These are phyloP conservation scores for Curvularia lunata DNA, from an alignment of 2,329 filamentous ascomycete species.

Conservation along the genomic window DNA sequence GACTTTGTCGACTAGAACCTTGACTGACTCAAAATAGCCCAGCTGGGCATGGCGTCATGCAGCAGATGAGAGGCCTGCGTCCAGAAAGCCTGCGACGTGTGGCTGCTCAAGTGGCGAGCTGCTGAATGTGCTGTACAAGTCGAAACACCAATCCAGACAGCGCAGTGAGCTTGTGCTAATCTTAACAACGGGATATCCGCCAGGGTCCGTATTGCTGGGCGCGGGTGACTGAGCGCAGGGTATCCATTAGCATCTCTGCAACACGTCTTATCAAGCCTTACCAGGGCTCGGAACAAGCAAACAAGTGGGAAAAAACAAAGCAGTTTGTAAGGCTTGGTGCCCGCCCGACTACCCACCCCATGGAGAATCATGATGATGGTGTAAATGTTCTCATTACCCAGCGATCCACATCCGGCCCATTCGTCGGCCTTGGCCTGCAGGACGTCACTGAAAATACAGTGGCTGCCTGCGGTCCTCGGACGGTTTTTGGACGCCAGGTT, in stretches of 20 bases:
- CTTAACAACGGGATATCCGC: constrained; percentile 10
- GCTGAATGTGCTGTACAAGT: constrained; percentile 12
- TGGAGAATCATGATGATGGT: not conserved
- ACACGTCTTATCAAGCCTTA: constrained; percentile 1
- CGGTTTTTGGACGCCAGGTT: constrained; percentile 3
- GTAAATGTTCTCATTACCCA: not conserved
- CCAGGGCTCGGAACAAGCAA: not conserved
- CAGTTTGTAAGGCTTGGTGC: constrained; percentile 2
- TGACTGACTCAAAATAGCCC: constrained; percentile 6
- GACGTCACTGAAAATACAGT: constrained; percentile 1
- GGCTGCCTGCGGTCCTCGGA: not conserved
- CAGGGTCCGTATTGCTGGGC: constrained; percentile 11
- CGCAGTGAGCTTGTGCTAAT: constrained; percentile 5
- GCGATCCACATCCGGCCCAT: constrained; percentile 1
- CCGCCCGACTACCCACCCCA: not conserved
- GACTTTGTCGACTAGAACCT: constrained; percentile 13
- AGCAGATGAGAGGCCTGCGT: constrained; percentile 7
- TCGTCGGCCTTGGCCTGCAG: constrained; percentile 6
- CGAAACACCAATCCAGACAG: constrained; percentile 1
- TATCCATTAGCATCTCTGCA: not conserved
- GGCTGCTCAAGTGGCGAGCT: constrained; percentile 15
- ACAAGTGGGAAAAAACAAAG: not conserved
- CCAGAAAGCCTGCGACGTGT: constrained; percentile 14
- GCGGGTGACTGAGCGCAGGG: not conserved
- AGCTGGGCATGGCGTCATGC: constrained; percentile 10